phyloP scores from a whole-genome alignment of 2,329 filamentous ascomycete species.

The Pseudogymnoascus sp. region DNA sequence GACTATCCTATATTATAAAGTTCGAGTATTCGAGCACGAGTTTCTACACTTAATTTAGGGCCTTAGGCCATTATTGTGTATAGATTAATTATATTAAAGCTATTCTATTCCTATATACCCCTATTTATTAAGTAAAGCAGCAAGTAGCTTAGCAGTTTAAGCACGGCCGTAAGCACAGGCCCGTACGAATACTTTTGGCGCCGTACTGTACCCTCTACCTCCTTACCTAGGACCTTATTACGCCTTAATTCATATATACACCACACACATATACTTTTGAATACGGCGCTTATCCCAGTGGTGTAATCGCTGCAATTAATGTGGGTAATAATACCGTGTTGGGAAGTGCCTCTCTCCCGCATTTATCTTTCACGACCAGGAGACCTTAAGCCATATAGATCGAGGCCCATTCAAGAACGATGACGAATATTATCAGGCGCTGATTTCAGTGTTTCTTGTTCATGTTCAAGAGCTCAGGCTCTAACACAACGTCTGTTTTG shows the following conservation, averaged over 20 bases:
- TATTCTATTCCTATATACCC: background rate
- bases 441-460: slow-evolving; percentile 21
- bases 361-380: background rate
- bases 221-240: no score
- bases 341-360: slow-evolving; percentile 12
- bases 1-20: background rate
- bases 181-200: no score
- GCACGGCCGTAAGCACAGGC: no score
- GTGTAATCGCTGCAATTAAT: no score
- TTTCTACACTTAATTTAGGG: background rate
- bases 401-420: slow-evolving; percentile 26
- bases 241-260: no score
- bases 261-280: no score
- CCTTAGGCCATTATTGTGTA: background rate
- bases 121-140: no score
- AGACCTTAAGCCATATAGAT: slow-evolving; percentile 14
- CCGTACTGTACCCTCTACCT: no score
- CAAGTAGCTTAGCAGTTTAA: no score
- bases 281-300: no score
- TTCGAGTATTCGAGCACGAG: background rate
- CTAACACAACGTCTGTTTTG: slow-evolving; percentile 26
- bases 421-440: slow-evolving; percentile 23
- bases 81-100: background rate
- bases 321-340: slow-evolving; percentile 8
- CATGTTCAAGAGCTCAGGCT: slow-evolving; percentile 25